Evolutionary conservation across 106 monocot genomes (phyloP).

Genomic region (Agapanthus africanus): DNA sequence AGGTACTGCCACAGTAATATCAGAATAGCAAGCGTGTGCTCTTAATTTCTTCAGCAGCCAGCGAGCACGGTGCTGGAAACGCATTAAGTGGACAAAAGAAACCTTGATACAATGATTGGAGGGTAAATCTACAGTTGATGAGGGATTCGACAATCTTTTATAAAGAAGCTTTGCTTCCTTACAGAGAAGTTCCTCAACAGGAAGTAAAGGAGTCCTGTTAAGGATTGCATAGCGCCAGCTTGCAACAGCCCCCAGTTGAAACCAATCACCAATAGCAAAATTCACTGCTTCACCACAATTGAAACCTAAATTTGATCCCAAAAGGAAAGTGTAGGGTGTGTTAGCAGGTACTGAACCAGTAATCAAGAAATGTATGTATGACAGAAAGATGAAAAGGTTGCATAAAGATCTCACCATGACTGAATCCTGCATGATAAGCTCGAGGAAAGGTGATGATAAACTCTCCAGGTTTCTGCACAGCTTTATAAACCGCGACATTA

Average conservation of each 20-base stretch:
- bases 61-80: constrained; percentile 42
- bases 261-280: constrained; percentile 95
- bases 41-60: constrained; percentile 38
- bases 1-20: constrained; percentile 20
- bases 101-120: constrained; percentile 30
- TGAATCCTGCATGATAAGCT: constrained; percentile 95
- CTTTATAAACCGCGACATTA: constrained; percentile 83
- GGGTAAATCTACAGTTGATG: constrained; percentile 20
- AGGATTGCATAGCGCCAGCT: constrained; percentile 75
- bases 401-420: constrained; percentile 69
- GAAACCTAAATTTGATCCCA: constrained; percentile 86
- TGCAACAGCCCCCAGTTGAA: constrained; percentile 68
- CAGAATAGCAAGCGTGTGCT: constrained; percentile 17
- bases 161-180: constrained; percentile 66
- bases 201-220: constrained; percentile 61
- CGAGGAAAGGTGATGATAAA: constrained; percentile 92
- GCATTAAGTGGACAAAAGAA: constrained; percentile 65
- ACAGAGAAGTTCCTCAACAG: constrained; percentile 89
- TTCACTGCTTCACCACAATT: constrained; percentile 99
- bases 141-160: constrained; percentile 8
- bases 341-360: too few species aligned
- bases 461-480: constrained; percentile 91
- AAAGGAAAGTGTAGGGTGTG: too few species aligned
- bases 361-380: too few species aligned
- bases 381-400: too few species aligned